These are phyloP conservation scores for Silybum marianum DNA, from an alignment of 129 eudicot genomes.

Conservation along the genomic window DNA sequence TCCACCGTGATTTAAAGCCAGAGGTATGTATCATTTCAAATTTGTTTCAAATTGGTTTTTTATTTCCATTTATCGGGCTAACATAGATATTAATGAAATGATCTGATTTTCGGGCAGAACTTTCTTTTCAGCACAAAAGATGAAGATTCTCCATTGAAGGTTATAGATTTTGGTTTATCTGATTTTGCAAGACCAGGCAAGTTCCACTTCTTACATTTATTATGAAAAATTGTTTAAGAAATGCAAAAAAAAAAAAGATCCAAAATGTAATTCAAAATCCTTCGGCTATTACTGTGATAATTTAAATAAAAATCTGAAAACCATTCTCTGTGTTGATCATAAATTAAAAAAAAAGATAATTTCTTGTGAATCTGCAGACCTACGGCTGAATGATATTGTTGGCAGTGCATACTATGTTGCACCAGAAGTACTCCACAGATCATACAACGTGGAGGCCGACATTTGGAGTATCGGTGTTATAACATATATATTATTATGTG, in stretches of 20 bases:
- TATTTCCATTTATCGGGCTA: background rate
- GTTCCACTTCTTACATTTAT: background rate
- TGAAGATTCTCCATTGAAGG: constrained; percentile 80
- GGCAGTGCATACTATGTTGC: constrained; percentile 99
- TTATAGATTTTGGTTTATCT: constrained; percentile 94
- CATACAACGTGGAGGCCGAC: constrained; percentile 89
- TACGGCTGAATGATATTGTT: constrained; percentile 89
- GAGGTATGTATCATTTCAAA: constrained; percentile 56
- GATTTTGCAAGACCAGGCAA: constrained; percentile 92
- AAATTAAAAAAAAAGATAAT: constrained; percentile 28
- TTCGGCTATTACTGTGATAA: background rate
- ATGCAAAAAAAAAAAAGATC: background rate
- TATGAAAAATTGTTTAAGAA: too few species aligned
- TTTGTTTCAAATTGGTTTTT: background rate
- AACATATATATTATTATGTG: constrained; percentile 78
- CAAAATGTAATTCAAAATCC: background rate
- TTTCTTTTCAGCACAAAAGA: constrained; percentile 87
- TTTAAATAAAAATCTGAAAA: background rate
- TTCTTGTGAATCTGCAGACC: constrained; percentile 56
- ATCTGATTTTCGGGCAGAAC: constrained; percentile 60
- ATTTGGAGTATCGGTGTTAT: constrained; percentile 96
- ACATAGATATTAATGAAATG: background rate
- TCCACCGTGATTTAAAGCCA: constrained; percentile 97
- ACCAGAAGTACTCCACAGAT: constrained; percentile 97
- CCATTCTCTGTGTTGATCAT: too few species aligned